Evolutionary conservation across 2,329 filamentous ascomycete species (phyloP), one percentile per base, ranked within the genome.

Genomic region (Penicillium sp.): DNA sequence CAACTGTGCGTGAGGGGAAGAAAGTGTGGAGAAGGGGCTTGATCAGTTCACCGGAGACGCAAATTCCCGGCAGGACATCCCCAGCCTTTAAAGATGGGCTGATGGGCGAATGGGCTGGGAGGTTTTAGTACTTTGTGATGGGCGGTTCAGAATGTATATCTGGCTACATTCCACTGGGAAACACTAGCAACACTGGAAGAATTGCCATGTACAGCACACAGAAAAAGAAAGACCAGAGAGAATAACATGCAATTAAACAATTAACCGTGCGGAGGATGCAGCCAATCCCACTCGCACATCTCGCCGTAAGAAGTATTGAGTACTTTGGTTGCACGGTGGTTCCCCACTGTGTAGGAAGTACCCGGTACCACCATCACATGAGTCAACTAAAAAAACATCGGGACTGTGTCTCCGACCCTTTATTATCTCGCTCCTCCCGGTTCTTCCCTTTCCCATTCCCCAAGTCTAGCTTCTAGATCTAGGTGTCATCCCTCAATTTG

Each of bases 1-100:
- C 66, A 66, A 69, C 50, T 64, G 46, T 52, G 58, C 50, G 65
- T 68, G 67, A 69, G 67, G 67, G 66, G 67, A 66, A 65, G 53
- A 46, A n/a, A 5, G 24, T 46, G 50, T 38, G 40, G 48, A 49
- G 60, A 54, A 32, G 16, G 29, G 16, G 46, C 60, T 57, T 29
- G 42, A 60, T 62, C 59, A 64, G 61, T 53, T 65, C 62, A 65
- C 62, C 62, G 62, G 57, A 50, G 48, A 31, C 45, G 22, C 3
- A 31, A 40, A n/a, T 32, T 56, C 16, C 60, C 59, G 58, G 46
- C 40, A 48, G 41, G 45, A 54, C 48, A 45, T 60, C 50, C 43
- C 53, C 56, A 48, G 55, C 40, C 29, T 36, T 42, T 36, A 38
- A 14, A 48, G 43, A 53, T 52, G 44, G 50, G 38, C 44, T 48